Evolutionary conservation across 805 yeast species (phyloP).

Genomic region (Scheffersomyces coipomensis): DNA sequence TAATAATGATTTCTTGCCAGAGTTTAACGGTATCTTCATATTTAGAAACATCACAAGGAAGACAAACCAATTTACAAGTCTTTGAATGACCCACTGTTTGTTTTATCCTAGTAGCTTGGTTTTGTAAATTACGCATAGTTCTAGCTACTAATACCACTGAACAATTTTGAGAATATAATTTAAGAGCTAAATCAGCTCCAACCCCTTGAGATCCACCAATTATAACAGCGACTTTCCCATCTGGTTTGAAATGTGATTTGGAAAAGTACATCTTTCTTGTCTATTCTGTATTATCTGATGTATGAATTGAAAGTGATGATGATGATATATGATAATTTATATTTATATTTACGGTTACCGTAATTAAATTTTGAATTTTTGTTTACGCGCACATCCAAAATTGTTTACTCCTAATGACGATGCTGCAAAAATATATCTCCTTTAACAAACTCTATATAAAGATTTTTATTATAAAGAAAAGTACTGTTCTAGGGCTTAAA

Average conservation of each 20-base stretch:
- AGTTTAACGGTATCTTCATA: slow-evolving; percentile 49
- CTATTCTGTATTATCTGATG: too few relatives aligned
- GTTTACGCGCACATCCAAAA: too few relatives aligned
- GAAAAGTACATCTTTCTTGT: slow-evolving; percentile 31
- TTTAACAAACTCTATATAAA: too few relatives aligned
- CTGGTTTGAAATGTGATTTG: slow-evolving; percentile 25
- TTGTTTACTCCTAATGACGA: too few relatives aligned
- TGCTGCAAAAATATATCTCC: too few relatives aligned
- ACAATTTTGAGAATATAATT: slow-evolving; percentile 53
- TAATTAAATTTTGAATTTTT: too few relatives aligned
- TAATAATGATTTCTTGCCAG: slow-evolving; percentile 31
- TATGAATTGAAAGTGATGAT: too few relatives aligned
- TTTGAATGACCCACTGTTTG: slow-evolving; percentile 17
- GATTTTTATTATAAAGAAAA: too few relatives aligned
- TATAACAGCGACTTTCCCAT: slow-evolving; percentile 62
- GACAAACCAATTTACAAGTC: slow-evolving; percentile 31
- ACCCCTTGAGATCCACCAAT: slow-evolving; percentile 96
- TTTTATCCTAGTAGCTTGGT: slow-evolving; percentile 46
- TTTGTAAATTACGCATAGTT: slow-evolving; percentile 56
- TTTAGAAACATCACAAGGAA: slow-evolving; percentile 64
- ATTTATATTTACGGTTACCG: too few relatives aligned
- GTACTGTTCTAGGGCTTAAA: too few relatives aligned
- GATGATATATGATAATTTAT: too few relatives aligned
- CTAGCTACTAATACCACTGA: slow-evolving; percentile 77
- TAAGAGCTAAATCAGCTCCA: slow-evolving; percentile 74